phyloP scores from a whole-genome alignment of 345 rosid genomes.

The Camelina laxa region DNA sequence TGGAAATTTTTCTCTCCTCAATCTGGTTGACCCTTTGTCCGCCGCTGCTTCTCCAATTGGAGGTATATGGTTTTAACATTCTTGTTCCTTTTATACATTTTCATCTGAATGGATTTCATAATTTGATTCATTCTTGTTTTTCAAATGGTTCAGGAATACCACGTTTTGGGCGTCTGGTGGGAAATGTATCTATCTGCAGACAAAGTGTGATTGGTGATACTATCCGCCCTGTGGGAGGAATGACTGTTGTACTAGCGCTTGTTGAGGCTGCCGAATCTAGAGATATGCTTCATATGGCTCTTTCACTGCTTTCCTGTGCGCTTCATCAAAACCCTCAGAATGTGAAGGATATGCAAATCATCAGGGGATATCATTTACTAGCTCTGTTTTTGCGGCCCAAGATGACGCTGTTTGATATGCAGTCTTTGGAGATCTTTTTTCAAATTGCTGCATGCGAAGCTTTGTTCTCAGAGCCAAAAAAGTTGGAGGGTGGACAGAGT shows the following conservation, averaged over 20 bases:
- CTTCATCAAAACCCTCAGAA: constrained; percentile 98
- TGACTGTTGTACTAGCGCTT: constrained; percentile 84
- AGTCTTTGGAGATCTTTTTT: constrained; percentile 91
- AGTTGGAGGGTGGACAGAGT: constrained; percentile 52
- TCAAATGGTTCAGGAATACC: constrained; percentile 77
- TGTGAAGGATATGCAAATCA: constrained; percentile 92
- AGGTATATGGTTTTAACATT: constrained; percentile 54
- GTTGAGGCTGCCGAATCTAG: constrained; percentile 94
- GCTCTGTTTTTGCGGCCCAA: constrained; percentile 90
- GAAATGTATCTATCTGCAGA: constrained; percentile 83
- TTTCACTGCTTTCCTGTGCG: constrained; percentile 84
- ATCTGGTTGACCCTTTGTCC: constrained; percentile 96
- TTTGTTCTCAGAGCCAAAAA: constrained; percentile 94
- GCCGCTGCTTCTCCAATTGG: constrained; percentile 99
- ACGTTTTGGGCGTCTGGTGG: constrained; percentile 89
- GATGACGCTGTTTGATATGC: constrained; percentile 93
- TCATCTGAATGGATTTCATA: constrained; percentile 15
- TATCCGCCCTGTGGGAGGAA: constrained; percentile 90
- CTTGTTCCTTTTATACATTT: constrained; percentile 17
- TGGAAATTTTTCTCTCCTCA: constrained; percentile 83
- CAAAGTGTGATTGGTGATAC: constrained; percentile 91
- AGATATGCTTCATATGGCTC: constrained; percentile 97
- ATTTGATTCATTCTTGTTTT: constrained; percentile 30
- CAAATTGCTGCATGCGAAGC: constrained; percentile 99
- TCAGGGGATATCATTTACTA: constrained; percentile 97